Conservation (phyloP, 176 grass and related monocot species). For the Guadua angustifolia region DNA sequence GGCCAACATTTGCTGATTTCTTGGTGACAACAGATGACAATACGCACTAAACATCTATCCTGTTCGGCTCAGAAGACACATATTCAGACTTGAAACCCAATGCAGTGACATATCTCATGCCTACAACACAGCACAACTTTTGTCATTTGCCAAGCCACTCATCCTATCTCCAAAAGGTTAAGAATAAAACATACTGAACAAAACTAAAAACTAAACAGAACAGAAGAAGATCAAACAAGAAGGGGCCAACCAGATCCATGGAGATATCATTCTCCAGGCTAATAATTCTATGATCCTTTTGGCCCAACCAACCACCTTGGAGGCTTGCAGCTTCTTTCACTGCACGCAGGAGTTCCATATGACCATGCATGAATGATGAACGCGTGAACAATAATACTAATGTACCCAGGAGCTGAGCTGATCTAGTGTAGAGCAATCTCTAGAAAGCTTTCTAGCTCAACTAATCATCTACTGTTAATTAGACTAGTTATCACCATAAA, state of each 20-base stretch:
- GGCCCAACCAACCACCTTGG: conserved; percentile 10
- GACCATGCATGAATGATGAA: background rate
- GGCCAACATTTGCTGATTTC: background rate
- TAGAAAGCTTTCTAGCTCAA: background rate
- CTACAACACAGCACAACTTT: background rate
- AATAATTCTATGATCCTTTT: conserved; percentile 5
- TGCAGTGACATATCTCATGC: background rate
- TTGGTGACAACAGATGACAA: background rate
- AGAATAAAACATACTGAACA: background rate
- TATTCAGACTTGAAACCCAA: background rate
- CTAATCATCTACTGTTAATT: background rate
- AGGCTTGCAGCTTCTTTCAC: background rate
- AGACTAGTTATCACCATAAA: background rate
- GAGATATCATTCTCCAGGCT: background rate
- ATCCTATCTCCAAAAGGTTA: background rate
- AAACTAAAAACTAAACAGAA: background rate
- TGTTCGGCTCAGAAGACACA: background rate
- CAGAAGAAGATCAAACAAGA: background rate
- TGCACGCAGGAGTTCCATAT: background rate
- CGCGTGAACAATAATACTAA: background rate
- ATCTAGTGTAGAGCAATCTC: background rate
- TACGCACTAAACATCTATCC: background rate
- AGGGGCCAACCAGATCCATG: background rate
- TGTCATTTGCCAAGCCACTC: background rate
- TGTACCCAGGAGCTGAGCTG: background rate